Percentiles rank a stretch among this genome's conserved stretches.
Evolutionary conservation across 305 asterid genomes (phyloP).

Genomic region (Solanum hybrid): DNA sequence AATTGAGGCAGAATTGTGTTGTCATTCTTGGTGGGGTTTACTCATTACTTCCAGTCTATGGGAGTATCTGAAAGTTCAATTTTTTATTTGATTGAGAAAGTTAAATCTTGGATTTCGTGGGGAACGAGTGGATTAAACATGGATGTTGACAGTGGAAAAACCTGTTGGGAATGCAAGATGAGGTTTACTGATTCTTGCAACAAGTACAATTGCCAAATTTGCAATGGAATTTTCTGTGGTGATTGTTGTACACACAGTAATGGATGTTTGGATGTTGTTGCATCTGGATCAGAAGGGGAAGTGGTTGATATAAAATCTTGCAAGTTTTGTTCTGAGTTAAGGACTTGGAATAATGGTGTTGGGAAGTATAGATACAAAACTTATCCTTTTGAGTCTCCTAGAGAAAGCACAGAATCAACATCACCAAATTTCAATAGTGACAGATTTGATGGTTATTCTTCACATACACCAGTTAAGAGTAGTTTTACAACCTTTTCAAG

Average conservation of each 20-base stretch:
- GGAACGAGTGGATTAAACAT: conserved; percentile 31
- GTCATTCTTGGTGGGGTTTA: conserved; percentile 9
- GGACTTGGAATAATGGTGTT: conserved; percentile 25
- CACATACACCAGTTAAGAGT: conserved; percentile 27
- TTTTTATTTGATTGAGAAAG: conserved; percentile 51
- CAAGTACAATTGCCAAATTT: conserved; percentile 52
- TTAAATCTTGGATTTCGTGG: conserved; percentile 57
- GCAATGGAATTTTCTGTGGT: conserved; percentile 47
- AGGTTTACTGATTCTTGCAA: conserved; percentile 26
- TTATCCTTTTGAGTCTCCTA: conserved; percentile 68
- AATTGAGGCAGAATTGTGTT: neutral
- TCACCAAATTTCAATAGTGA: conserved; percentile 68
- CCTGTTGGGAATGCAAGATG: conserved; percentile 42
- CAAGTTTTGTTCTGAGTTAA: conserved; percentile 43
- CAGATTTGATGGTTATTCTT: conserved; percentile 40
- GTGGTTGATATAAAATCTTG: conserved; percentile 32
- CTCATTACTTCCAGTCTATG: conserved; percentile 32
- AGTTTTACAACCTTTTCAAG: conserved; percentile 33
- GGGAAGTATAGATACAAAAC: conserved; percentile 48
- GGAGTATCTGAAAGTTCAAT: conserved; percentile 50
- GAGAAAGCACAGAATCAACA: conserved; percentile 61
- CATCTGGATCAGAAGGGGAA: conserved; percentile 15
- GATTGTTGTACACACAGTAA: conserved; percentile 43
- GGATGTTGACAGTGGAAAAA: conserved; percentile 25
- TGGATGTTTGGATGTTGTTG: conserved; percentile 22